Conservation (phyloP, 495 filamentous ascomycete species). For the Penicillium dipodomyicola region DNA sequence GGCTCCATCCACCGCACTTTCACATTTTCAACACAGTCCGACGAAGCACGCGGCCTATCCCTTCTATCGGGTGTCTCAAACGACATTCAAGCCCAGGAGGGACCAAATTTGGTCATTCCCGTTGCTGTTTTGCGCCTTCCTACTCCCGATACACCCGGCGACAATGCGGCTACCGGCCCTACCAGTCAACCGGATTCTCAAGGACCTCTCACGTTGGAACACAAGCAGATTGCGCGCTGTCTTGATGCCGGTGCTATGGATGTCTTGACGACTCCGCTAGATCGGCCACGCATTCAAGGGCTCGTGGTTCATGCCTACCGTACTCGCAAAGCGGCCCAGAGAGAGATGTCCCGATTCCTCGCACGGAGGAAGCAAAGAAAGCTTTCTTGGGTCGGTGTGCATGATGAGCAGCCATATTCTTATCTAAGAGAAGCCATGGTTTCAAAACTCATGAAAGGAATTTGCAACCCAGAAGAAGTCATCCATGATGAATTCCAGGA, state of each 20-base stretch:
- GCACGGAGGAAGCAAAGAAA: conserved; percentile 68
- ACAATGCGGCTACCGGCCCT: conserved; percentile 14
- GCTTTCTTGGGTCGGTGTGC: conserved; percentile 88
- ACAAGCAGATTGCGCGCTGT: conserved; percentile 58
- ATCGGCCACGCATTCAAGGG: conserved; percentile 64
- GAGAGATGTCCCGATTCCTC: conserved; percentile 64
- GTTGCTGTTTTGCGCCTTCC: conserved; percentile 61
- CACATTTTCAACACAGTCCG: conserved; percentile 48
- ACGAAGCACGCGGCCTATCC: conserved; percentile 63
- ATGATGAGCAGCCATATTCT: conserved; percentile 80
- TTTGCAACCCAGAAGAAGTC: conserved; percentile 71
- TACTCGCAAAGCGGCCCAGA: conserved; percentile 65
- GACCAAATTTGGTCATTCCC: conserved; percentile 71
- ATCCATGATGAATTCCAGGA: conserved; percentile 52
- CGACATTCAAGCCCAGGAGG: conserved; percentile 67
- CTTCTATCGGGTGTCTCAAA: conserved; percentile 66
- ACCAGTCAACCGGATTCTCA: conserved; percentile 41
- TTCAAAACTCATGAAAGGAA: conserved; percentile 84
- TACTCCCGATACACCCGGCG: conserved; percentile 26
- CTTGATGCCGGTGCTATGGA: conserved; percentile 84
- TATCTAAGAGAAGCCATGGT: conserved; percentile 89
- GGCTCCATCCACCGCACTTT: conserved; percentile 41
- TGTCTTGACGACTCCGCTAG: conserved; percentile 74
- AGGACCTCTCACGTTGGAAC: conserved; percentile 36
- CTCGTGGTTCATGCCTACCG: conserved; percentile 82